These are phyloP conservation scores for Triticum aestivum DNA, from an alignment of 176 grass and related monocot species.

Conservation along the genomic window IWGSC_CS_RefSeq_v2.1 NC_057814.1:183522153-183522652, in stretches of 20 bases:
- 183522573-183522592: neutral
- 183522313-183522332: slow-evolving; percentile 34
- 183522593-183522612: slow-evolving; percentile 43
- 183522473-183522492: slow-evolving; percentile 59
- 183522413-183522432: neutral
- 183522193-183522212: slow-evolving; percentile 62
- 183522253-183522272: slow-evolving; percentile 46
- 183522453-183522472: neutral
- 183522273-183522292: slow-evolving; percentile 70
- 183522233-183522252: neutral
- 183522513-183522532: slow-evolving; percentile 84
- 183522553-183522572: slow-evolving; percentile 47
- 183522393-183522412: neutral
- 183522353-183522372: neutral
- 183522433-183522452: neutral
- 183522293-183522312: slow-evolving; percentile 90
- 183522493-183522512: slow-evolving; percentile 71
- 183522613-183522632: neutral
- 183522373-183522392: neutral
- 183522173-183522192: slow-evolving; percentile 85
- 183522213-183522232: slow-evolving; percentile 28
- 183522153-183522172: neutral
- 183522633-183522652: neutral
- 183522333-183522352: neutral
- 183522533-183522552: slow-evolving; percentile 75